phyloP scores from a whole-genome alignment of 2,329 filamentous ascomycete species.

The Fragosphaeria purpurea region DNA sequence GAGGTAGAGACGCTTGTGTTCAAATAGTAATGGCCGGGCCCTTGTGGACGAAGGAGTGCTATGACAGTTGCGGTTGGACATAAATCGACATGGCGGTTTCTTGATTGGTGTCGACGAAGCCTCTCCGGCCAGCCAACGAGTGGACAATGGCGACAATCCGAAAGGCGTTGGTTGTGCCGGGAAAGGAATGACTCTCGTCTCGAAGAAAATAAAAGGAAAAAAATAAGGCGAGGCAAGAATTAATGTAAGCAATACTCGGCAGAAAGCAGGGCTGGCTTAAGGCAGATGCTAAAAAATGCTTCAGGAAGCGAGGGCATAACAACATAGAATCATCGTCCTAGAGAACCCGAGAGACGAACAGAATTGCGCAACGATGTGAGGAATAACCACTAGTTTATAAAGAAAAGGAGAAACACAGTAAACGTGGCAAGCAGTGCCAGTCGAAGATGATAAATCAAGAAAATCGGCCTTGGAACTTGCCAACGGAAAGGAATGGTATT shows the following conservation, averaged over 20 bases:
- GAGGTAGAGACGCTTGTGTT: no score
- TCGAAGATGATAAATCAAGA: neutral
- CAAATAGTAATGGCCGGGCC: no score
- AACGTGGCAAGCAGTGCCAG: no score
- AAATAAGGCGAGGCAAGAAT: neutral
- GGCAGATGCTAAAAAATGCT: no score
- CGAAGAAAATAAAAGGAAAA: neutral
- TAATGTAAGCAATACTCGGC: no score
- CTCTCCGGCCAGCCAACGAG: constrained; percentile 6
- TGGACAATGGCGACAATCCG: neutral
- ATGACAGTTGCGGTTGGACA: no score
- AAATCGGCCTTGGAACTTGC: neutral
- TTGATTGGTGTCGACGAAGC: constrained; percentile 6
- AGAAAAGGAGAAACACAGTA: no score
- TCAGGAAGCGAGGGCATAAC: no score
- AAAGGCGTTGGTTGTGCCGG: neutral
- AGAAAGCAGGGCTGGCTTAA: no score
- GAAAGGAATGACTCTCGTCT: neutral
- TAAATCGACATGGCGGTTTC: constrained; percentile 4
- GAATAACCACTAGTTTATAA: no score
- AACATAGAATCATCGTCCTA: neutral
- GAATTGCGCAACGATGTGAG: neutral
- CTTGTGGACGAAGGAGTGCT: neutral
- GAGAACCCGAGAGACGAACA: neutral
- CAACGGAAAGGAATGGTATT: no score